A percentile compares a stretch with the other conserved stretches of the same genome.
Evolutionary conservation across 2,329 filamentous ascomycete species (phyloP).

Genomic region (Lecanosticta acicola): DNA sequence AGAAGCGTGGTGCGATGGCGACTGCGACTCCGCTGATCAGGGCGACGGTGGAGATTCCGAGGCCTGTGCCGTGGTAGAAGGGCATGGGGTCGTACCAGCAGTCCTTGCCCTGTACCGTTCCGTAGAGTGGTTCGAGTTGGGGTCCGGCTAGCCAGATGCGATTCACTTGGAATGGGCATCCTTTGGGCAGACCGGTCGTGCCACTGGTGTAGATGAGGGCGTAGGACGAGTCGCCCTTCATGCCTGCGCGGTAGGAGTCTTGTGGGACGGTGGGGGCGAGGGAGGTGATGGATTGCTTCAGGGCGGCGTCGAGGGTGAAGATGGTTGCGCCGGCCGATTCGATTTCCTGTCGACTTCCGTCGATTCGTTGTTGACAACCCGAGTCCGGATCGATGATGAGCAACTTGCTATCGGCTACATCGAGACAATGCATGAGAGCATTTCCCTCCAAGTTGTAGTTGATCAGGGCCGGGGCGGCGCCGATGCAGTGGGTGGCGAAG

Average conservation of each 20-base stretch:
- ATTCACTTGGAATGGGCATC: constrained; percentile 54
- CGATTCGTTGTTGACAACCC: constrained; percentile 51
- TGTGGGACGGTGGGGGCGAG: constrained; percentile 19
- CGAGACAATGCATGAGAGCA: constrained; percentile 33
- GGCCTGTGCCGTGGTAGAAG: constrained; percentile 69
- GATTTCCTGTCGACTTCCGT: constrained; percentile 45
- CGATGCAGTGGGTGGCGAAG: constrained; percentile 28
- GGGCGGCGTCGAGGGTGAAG: constrained; percentile 45
- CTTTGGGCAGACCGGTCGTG: constrained; percentile 66
- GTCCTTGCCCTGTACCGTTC: constrained; percentile 51
- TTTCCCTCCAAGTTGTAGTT: constrained; percentile 34
- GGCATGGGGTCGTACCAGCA: constrained; percentile 73
- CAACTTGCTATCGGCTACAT: constrained; percentile 35
- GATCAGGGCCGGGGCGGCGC: constrained; percentile 31
- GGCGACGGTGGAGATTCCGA: constrained; percentile 56
- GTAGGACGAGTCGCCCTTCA: constrained; percentile 50
- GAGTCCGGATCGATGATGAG: constrained; percentile 42
- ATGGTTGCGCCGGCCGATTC: constrained; percentile 53
- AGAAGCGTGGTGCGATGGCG: constrained; percentile 62
- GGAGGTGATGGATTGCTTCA: constrained; percentile 41
- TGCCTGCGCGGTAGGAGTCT: constrained; percentile 24
- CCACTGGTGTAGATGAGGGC: constrained; percentile 73
- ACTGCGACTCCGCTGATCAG: constrained; percentile 52
- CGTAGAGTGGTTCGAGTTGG: constrained; percentile 29
- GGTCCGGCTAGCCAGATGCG: constrained; percentile 40